Percentiles rank a stretch among this genome's conserved stretches.
Evolutionary conservation across 805 yeast genomes (phyloP).

Genomic region (Candida lessepsii): DNA sequence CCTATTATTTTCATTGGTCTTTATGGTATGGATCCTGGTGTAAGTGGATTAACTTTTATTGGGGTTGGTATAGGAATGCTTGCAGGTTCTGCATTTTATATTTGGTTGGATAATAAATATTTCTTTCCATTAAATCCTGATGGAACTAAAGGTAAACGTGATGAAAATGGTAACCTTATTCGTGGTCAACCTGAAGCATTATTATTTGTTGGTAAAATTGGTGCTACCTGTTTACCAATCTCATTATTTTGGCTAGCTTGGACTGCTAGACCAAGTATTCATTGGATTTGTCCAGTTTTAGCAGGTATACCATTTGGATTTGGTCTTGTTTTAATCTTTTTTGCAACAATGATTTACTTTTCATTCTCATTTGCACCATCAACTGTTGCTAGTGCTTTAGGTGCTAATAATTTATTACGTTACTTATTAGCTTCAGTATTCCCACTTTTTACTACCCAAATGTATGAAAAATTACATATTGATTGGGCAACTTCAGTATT

Average conservation of each 20-base stretch:
- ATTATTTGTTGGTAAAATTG: constrained; percentile 61
- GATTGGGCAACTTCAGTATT: constrained; percentile 79
- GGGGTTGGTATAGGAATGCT: constrained; percentile 71
- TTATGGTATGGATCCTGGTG: constrained; percentile 57
- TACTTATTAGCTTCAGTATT: constrained; percentile 74
- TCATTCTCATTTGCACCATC: constrained; percentile 71
- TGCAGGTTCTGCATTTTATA: constrained; percentile 51
- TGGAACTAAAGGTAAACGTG: constrained; percentile 59
- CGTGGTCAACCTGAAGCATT: constrained; percentile 62
- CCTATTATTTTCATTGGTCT: constrained; percentile 71
- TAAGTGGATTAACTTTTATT: constrained; percentile 67
- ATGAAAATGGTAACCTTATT: constrained; percentile 51
- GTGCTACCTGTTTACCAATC: constrained; percentile 64
- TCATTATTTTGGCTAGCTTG: constrained; percentile 81
- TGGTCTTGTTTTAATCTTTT: constrained; percentile 69
- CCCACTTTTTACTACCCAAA: constrained; percentile 83
- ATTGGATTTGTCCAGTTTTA: constrained; percentile 74
- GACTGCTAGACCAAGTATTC: constrained; percentile 60
- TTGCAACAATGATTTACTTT: constrained; percentile 67
- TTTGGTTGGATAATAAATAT: constrained; percentile 46
- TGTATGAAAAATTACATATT: constrained; percentile 68
- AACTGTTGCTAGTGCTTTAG: constrained; percentile 81
- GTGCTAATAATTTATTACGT: constrained; percentile 81
- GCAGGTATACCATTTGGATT: constrained; percentile 81
- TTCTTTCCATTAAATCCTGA: constrained; percentile 59